Evolutionary conservation across 805 yeast genomes (phyloP).

Genomic region (Nakazawaea wyomingensis): DNA sequence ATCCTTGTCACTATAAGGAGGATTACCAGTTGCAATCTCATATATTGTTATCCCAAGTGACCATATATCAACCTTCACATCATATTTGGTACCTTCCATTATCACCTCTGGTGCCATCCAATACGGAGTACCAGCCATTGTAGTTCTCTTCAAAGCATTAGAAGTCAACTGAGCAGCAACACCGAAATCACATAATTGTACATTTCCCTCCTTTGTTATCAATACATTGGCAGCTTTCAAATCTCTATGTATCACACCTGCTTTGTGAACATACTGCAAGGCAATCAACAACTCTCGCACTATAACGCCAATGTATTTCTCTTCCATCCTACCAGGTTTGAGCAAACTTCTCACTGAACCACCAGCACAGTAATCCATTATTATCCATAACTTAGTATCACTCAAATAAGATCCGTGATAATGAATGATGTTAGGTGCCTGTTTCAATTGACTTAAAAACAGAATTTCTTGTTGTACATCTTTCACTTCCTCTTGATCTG

Average conservation of each 20-base stretch:
- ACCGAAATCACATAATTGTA: constrained; percentile 94
- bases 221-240: constrained; percentile 94
- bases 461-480: constrained; percentile 94
- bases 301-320: constrained; percentile 75
- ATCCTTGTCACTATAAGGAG: constrained; percentile 94
- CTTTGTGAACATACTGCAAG: constrained; percentile 72
- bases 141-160: constrained; percentile 71
- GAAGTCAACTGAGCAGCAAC: constrained; percentile 92
- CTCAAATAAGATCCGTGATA: constrained; percentile 84
- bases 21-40: constrained; percentile 95
- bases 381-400: constrained; percentile 93
- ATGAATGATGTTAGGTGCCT: constrained; percentile 87
- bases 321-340: constrained; percentile 85
- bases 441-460: constrained; percentile 74
- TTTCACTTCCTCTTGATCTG: constrained; percentile 88
- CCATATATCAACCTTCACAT: constrained; percentile 95
- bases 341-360: constrained; percentile 86
- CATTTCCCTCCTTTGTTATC: constrained; percentile 82
- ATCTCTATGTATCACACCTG: constrained; percentile 94
- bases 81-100: constrained; percentile 83
- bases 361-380: constrained; percentile 97
- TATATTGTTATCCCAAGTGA: constrained; percentile 90
- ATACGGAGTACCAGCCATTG: constrained; percentile 94
- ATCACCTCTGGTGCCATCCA: constrained; percentile 99
- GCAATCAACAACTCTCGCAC: constrained; percentile 79